Evolutionary conservation across 2,329 filamentous ascomycete species (phyloP).

Genomic region (Penicillium olsonii): DNA sequence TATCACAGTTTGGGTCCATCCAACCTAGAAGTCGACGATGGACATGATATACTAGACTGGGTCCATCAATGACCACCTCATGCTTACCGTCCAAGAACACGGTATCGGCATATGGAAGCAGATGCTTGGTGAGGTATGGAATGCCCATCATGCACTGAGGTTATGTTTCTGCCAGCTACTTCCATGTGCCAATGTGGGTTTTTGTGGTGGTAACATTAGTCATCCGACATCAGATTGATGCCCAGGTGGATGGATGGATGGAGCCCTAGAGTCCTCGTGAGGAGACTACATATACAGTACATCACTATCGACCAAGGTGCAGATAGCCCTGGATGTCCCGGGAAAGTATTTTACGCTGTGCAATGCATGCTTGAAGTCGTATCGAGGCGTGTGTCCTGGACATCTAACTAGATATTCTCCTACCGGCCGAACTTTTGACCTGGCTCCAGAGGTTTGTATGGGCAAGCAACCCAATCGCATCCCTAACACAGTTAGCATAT

Average conservation of each 20-base stretch:
- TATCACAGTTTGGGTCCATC: conserved; percentile 42
- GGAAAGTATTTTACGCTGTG: too few species aligned
- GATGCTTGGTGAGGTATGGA: conserved; percentile 33
- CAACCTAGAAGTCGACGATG: conserved; percentile 58
- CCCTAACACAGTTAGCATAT: conserved; percentile 46
- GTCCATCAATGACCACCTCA: conserved; percentile 69
- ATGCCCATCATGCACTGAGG: conserved; percentile 34
- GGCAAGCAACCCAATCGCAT: conserved; percentile 81
- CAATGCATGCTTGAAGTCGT: too few species aligned
- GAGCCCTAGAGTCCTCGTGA: too few species aligned
- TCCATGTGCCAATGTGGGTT: too few species aligned
- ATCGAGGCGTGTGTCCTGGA: too few species aligned
- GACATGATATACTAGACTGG: conserved; percentile 74
- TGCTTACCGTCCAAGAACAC: conserved; percentile 22
- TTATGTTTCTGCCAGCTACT: conserved; percentile 14
- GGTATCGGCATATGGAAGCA: conserved; percentile 33
- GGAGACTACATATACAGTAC: too few species aligned
- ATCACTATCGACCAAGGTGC: too few species aligned
- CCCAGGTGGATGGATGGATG: too few species aligned
- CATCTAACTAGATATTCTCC: not conserved
- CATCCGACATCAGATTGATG: too few species aligned
- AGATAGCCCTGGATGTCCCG: too few species aligned
- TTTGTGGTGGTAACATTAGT: too few species aligned
- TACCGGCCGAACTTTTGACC: conserved; percentile 67
- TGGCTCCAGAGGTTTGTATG: conserved; percentile 64